phyloP scores from a whole-genome alignment of 768 basidiomycete genomes.

The Kwoniella heveanensis region DNA sequence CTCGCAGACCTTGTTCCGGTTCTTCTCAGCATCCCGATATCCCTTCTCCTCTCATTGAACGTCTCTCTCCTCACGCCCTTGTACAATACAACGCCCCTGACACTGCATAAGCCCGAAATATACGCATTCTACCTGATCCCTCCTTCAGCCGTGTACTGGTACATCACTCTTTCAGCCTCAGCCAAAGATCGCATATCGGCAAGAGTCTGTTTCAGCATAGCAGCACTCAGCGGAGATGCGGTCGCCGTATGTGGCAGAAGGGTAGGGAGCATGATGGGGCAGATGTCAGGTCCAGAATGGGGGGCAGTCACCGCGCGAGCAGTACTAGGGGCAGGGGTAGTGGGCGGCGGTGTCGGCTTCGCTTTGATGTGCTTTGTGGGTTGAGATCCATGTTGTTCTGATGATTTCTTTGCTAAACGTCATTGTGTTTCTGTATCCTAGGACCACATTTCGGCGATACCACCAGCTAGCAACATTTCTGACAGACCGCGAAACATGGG shows the following conservation, averaged over 20 bases:
- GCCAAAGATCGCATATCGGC: slow-evolving; percentile 27
- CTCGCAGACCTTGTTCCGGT: slow-evolving; percentile 36
- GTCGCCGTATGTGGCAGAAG: slow-evolving; percentile 30
- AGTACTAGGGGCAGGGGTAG: slow-evolving; percentile 28
- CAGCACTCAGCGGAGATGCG: slow-evolving; percentile 36
- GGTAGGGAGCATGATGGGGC: slow-evolving; percentile 27
- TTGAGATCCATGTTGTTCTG: neutral
- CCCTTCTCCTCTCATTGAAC: slow-evolving; percentile 34
- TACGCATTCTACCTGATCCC: slow-evolving; percentile 21
- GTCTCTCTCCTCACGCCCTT: slow-evolving; percentile 36
- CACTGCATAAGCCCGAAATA: slow-evolving; percentile 19
- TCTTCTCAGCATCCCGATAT: slow-evolving; percentile 26
- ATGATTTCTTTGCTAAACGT: neutral
- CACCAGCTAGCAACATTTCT: neutral
- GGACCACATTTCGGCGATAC: slow-evolving; percentile 36
- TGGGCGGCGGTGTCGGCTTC: slow-evolving; percentile 31
- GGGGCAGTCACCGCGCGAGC: slow-evolving; percentile 30
- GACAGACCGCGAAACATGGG: slow-evolving; percentile 15
- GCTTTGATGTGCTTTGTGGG: slow-evolving; percentile 44
- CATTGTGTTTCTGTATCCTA: neutral
- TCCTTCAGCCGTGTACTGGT: slow-evolving; percentile 31
- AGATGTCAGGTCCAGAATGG: slow-evolving; percentile 31
- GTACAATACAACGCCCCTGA: slow-evolving; percentile 44
- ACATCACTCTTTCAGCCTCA: neutral
- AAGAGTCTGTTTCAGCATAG: slow-evolving; percentile 32